A percentile compares a stretch with the other conserved stretches of the same genome.
Evolutionary conservation across 2,329 filamentous ascomycete species (phyloP).

Genomic region (Trichoderma cornu-damae): DNA sequence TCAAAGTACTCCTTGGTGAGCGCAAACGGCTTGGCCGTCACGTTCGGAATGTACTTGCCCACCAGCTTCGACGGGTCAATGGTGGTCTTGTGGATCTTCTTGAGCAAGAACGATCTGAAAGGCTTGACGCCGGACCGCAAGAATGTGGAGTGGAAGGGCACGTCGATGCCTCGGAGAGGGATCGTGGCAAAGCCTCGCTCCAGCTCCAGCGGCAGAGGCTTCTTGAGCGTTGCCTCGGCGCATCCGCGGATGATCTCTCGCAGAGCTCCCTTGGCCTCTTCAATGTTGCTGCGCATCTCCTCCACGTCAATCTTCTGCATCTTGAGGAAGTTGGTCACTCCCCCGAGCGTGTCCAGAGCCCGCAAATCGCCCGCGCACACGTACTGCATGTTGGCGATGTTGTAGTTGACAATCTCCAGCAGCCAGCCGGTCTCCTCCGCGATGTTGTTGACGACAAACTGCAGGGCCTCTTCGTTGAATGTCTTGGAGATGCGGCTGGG

Average conservation of each 20-base stretch:
- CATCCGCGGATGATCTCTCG: slow-evolving; percentile 87
- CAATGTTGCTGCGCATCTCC: slow-evolving; percentile 79
- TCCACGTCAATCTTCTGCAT: slow-evolving; percentile 96
- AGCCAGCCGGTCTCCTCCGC: slow-evolving; percentile 92
- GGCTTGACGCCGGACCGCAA: slow-evolving; percentile 97
- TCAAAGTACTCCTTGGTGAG: slow-evolving; percentile 99
- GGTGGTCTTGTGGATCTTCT: slow-evolving; percentile 99
- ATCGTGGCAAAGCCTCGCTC: slow-evolving; percentile 96
- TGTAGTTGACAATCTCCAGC: slow-evolving; percentile 97
- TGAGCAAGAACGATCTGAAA: slow-evolving; percentile 95
- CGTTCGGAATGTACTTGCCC: slow-evolving; percentile 98
- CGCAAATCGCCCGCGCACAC: slow-evolving; percentile 67
- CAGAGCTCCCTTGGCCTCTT: slow-evolving; percentile 86
- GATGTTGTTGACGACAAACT: slow-evolving; percentile 95
- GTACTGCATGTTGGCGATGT: slow-evolving; percentile 71
- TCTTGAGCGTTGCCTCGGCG: slow-evolving; percentile 79
- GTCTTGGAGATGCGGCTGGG: slow-evolving; percentile 97
- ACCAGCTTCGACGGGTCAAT: slow-evolving; percentile 96
- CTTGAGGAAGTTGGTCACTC: slow-evolving; percentile 93
- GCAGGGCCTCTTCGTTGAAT: slow-evolving; percentile 94
- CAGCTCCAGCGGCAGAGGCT: slow-evolving; percentile 81
- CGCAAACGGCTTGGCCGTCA: slow-evolving; percentile 92
- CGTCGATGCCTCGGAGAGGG: slow-evolving; percentile 92
- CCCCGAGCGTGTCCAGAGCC: slow-evolving; percentile 66
- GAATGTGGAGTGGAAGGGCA: slow-evolving; percentile 99